phyloP scores from a whole-genome alignment of 2,329 filamentous ascomycete species.

The Pseudogymnoascus sp. region DNA sequence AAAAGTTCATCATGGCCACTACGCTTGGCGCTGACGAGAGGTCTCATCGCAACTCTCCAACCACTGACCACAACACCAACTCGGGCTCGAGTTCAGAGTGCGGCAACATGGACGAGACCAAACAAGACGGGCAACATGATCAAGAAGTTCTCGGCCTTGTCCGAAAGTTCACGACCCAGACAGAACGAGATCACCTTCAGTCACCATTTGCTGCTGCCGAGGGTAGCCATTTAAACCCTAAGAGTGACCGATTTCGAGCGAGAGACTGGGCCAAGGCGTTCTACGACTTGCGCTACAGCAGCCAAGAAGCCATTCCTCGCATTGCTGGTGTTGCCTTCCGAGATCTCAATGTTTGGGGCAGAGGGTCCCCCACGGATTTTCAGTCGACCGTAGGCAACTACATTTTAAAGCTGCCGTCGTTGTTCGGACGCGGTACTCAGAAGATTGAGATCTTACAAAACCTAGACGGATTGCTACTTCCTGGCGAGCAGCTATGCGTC shows the following conservation, averaged over 20 bases:
- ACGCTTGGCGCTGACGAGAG: neutral
- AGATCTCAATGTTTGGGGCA: slow-evolving; percentile 22
- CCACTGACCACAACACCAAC: neutral
- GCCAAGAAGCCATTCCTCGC: slow-evolving; percentile 15
- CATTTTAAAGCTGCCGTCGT: slow-evolving; percentile 3
- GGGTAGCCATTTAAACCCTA: neutral
- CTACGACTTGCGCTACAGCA: neutral
- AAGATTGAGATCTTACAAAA: slow-evolving; percentile 55
- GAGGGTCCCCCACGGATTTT: slow-evolving; percentile 22
- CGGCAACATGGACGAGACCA: neutral
- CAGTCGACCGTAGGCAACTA: slow-evolving; percentile 25
- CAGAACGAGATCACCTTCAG: neutral
- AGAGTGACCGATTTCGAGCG: neutral
- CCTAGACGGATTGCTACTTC: slow-evolving; percentile 59
- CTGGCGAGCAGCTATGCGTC: slow-evolving; percentile 68
- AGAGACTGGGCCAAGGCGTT: slow-evolving; percentile 13
- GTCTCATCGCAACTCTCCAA: neutral
- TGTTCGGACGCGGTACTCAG: slow-evolving; percentile 4
- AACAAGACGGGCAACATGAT: neutral
- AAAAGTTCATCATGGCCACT: neutral
- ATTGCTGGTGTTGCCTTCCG: slow-evolving; percentile 21
- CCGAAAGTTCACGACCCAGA: neutral
- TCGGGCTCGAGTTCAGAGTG: neutral
- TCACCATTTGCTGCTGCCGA: neutral
- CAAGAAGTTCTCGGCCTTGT: neutral